Evolutionary conservation across 495 filamentous ascomycete species (phyloP).

Genomic region (Neurospora intermedia): DNA sequence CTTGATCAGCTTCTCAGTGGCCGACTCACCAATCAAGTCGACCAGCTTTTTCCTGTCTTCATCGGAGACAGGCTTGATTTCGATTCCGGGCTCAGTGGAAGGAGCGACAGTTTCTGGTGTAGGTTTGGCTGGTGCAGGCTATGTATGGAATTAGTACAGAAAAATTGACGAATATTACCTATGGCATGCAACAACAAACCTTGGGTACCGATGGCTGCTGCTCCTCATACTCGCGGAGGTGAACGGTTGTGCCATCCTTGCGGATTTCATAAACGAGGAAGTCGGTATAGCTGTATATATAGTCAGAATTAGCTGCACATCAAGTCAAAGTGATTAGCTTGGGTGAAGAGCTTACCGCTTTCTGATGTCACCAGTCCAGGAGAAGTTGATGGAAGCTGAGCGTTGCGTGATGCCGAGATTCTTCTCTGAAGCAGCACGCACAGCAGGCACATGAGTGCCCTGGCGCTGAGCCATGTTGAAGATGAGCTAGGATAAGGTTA

Average conservation of each 20-base stretch:
- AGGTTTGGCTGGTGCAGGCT: not conserved
- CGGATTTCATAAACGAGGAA: slow-evolving; percentile 91
- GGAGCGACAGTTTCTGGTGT: not conserved
- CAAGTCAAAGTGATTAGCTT: not conserved
- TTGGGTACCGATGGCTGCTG: slow-evolving; percentile 28
- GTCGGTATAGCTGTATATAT: slow-evolving; percentile 65
- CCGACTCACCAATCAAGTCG: slow-evolving; percentile 20
- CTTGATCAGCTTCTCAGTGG: slow-evolving; percentile 22
- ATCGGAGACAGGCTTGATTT: slow-evolving; percentile 9
- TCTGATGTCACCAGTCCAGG: slow-evolving; percentile 28
- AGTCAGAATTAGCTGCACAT: not conserved
- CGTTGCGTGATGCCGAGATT: slow-evolving; percentile 27
- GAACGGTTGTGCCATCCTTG: slow-evolving; percentile 65
- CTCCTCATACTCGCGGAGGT: slow-evolving; percentile 50
- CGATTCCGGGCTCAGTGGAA: not conserved
- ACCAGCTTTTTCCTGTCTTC: slow-evolving; percentile 12
- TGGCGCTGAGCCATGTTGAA: slow-evolving; percentile 16
- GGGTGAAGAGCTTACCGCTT: slow-evolving; percentile 20
- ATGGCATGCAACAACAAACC: slow-evolving; percentile 13
- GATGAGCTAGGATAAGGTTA: not conserved
- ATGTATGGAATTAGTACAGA: not conserved
- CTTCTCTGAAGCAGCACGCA: slow-evolving; percentile 24
- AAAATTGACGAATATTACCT: not conserved
- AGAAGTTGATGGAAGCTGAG: slow-evolving; percentile 19
- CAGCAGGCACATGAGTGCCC: slow-evolving; percentile 22